Conservation (phyloP, 2,329 filamentous ascomycete species). For the Aspergillus tanneri region DNA sequence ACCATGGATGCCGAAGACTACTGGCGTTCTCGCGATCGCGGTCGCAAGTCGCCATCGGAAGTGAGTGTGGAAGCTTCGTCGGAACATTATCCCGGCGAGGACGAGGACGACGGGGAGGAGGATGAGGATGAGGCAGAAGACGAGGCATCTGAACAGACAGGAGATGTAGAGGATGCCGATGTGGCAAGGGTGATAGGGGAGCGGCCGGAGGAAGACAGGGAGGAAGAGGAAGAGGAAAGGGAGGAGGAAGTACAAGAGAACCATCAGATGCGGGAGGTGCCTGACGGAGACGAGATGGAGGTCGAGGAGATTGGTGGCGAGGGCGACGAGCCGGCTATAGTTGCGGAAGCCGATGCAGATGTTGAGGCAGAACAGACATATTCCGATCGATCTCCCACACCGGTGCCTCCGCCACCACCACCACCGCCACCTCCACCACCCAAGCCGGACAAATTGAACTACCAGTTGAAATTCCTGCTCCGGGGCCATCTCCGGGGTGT, state of each 20-base stretch:
- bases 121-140: slow-evolving; percentile 5
- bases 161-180: slow-evolving; percentile 1
- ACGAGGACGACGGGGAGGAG: slow-evolving; percentile 4
- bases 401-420: slow-evolving; percentile 41
- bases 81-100: slow-evolving; percentile 9
- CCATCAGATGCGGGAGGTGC: too few species aligned
- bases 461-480: slow-evolving; percentile 68
- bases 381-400: slow-evolving; percentile 34
- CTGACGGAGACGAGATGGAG: slow-evolving; percentile 3
- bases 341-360: slow-evolving; percentile 16
- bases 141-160: neutral
- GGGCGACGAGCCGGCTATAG: slow-evolving; percentile 21
- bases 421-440: slow-evolving; percentile 43
- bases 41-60: slow-evolving; percentile 25
- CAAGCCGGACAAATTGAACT: slow-evolving; percentile 62
- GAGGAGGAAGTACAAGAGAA: too few species aligned
- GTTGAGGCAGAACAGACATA: slow-evolving; percentile 15
- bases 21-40: slow-evolving; percentile 32
- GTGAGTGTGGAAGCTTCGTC: slow-evolving; percentile 8
- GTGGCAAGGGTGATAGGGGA: too few species aligned
- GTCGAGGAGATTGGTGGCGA: slow-evolving; percentile 14
- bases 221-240: too few species aligned
- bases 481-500: slow-evolving; percentile 76
- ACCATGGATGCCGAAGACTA: slow-evolving; percentile 39
- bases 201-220: too few species aligned